Base-by-base conservation (phyloP, 2,329 filamentous ascomycete genomes). In the Talaromyces funiculosus region DNA sequence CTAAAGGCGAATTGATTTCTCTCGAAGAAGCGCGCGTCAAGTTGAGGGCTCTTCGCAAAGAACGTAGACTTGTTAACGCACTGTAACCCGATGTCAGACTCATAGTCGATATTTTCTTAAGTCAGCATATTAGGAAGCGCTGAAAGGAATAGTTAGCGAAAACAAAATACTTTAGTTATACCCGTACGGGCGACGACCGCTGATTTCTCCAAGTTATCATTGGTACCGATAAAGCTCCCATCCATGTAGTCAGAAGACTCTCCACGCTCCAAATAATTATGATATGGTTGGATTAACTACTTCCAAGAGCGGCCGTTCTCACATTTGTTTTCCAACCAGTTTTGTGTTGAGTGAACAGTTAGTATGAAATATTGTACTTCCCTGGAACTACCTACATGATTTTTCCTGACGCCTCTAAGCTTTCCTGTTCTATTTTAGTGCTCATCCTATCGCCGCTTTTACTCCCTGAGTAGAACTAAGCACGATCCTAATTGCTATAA, bases 1-100 rank as follows among this genome's bases (percentile, higher is more conserved):
- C 84, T 65, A 80, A 84, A 76, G 85, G 85, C 29, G 80, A 85
- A 65, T 78, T 87, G 69, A 74, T 88, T 35, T 82, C 84, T 12
- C 74, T 88, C 3, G 81, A 86, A 45, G 83, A 83, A 68, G 84
- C 80, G 16, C 75, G 86, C 20, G 71, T 74, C 67, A 83, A 84
- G 74, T 72, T 88, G 57, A 68, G 66, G 40, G 72, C 71, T 60
- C 65, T 81, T 62, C 73, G 77, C 38, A 80, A 80, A 68, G 75
- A 79, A 66, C 73, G 78, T 51, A 71, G 74, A 58, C 66, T 80
- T 60, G 73, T 74, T 59, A 80, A 74, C 64, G 59, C 70, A 35
- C 68, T 79, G 61, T 78, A 53, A 57, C 20, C 26, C 10, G 35
- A n/a, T 9, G 38, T 22, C 37, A n/a, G 45, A 33, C 35, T 22